phyloP scores from a whole-genome alignment of 352 stramenopile species.

The Poterioochromonas sp. region DNA sequence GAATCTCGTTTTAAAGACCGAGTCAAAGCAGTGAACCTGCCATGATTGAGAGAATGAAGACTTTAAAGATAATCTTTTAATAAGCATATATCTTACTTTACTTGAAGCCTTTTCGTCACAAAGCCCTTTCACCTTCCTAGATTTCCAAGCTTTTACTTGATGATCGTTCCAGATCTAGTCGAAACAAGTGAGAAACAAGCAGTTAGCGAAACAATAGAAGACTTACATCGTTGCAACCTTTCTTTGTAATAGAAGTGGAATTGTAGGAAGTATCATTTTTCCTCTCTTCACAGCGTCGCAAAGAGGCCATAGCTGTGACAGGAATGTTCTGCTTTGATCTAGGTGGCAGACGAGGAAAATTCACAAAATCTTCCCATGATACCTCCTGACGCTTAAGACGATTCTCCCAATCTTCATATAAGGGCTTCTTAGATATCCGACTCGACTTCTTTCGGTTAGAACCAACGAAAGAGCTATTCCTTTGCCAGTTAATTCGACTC shows the following conservation, averaged over 20 bases:
- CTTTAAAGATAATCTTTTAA: neutral
- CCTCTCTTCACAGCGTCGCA: neutral
- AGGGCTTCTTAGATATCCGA: neutral
- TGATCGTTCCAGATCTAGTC: neutral
- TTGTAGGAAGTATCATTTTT: too few relatives aligned
- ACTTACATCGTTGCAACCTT: constrained; percentile 5
- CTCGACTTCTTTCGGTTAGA: neutral
- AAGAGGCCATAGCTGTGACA: neutral
- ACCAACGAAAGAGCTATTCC: neutral
- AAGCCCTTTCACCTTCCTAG: neutral
- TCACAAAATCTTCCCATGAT: neutral
- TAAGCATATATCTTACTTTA: neutral
- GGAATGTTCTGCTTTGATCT: neutral
- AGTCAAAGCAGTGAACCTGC: constrained; percentile 18
- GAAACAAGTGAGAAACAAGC: neutral
- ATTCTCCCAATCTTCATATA: constrained; percentile 13
- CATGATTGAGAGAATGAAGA: neutral
- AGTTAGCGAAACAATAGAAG: neutral
- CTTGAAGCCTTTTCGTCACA: neutral
- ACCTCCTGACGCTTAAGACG: neutral
- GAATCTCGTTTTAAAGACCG: neutral
- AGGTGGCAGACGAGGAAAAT: neutral
- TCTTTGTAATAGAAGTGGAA: neutral
- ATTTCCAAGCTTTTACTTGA: neutral
- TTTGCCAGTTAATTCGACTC: neutral